Base-by-base conservation (phyloP, 2,329 filamentous ascomycete species). In the Colletotrichum simmondsii region DNA sequence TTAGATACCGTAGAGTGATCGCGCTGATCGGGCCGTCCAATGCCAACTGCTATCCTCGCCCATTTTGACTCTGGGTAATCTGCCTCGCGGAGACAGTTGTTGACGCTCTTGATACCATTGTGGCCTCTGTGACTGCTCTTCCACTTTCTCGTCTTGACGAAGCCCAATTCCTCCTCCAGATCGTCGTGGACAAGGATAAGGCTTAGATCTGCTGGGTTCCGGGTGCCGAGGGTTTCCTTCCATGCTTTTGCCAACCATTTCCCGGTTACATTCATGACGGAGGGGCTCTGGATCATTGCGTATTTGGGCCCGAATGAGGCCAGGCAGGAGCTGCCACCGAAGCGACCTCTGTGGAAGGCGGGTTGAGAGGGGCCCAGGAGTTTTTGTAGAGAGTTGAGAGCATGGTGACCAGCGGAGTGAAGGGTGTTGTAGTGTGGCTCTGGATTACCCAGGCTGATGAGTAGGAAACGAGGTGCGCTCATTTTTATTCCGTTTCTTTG, bases 131-230 rank as follows among this genome's bases (percentile, higher is more conserved):
- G 86, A 78, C 92, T 94, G 67, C 87, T 82, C 2, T 87, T 86
- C 80, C 93, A 94, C 28, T 87, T 86, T 68, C 89, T 89, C 6
- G 94, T 85, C 61, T 86, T 90, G 16, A 97, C 87, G 46, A 88
- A 87, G 0, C 95, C 95, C 2, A 95, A 79, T 3, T 88, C 85
- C 54, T 89, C 87, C 78, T 98, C 95, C 42, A 98, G 83, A 80
- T 98, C 96, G 80, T 98, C 96, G 81, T 98, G 95, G 24, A 98
- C 85, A 14, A 98, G 85, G 0, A 98, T 90, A 19, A 99, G 82
- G 24, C 84, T 84, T 16, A 85, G 79, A 37, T 84, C 75, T 16
- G 77, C 65, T 77, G 76, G 74, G 79, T 69, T 76, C 85, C 77
- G 26, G 79, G 75, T 75, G 75, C 77, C 83, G 72, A 91, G 76